A percentile compares a stretch with the other conserved stretches of the same genome.
These are phyloP conservation scores for Elaeis oleifera DNA, from an alignment of 202 grass and related monocot species.

Conservation along the genomic window DNA sequence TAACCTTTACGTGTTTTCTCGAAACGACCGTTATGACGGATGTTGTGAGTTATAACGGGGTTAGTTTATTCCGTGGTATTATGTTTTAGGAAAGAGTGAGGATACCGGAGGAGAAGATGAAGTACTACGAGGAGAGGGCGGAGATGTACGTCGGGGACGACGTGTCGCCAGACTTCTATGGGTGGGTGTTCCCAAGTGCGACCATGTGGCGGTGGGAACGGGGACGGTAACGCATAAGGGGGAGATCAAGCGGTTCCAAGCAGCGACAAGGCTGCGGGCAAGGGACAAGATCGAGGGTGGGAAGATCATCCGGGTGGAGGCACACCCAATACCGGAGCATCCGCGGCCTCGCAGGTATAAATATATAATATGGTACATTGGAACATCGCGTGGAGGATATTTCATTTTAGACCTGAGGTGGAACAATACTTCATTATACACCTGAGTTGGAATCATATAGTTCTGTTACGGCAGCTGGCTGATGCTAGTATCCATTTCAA, in stretches of 20 bases:
- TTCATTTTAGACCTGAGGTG: too few relatives aligned
- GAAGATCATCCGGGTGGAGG: slow-evolving; percentile 91
- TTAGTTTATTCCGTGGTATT: too few relatives aligned
- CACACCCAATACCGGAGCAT: slow-evolving; percentile 92
- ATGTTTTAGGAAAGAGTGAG: slow-evolving; percentile 51
- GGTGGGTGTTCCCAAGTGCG: slow-evolving; percentile 98
- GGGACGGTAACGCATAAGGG: slow-evolving; percentile 94
- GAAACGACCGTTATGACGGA: too few relatives aligned
- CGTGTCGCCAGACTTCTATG: slow-evolving; percentile 94
- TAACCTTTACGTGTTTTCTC: too few relatives aligned
- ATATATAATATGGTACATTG: too few relatives aligned
- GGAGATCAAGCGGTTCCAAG: slow-evolving; percentile 98
- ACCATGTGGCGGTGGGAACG: slow-evolving; percentile 94
- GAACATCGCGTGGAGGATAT: too few relatives aligned
- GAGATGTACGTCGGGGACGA: slow-evolving; percentile 99
- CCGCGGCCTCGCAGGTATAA: slow-evolving; percentile 56
- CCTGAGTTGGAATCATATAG: too few relatives aligned
- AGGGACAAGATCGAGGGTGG: slow-evolving; percentile 96
- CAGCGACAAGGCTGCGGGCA: slow-evolving; percentile 77
- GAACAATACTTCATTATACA: too few relatives aligned
- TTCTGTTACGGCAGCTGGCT: too few relatives aligned
- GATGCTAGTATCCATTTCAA: too few relatives aligned
- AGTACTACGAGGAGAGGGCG: slow-evolving; percentile 87
- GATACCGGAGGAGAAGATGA: slow-evolving; percentile 87
- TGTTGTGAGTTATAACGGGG: too few relatives aligned